Evolutionary conservation across 192 early-diverging fungal species (phyloP), one percentile per base, ranked within the genome.

Genomic region (Backusella australiensis): DNA sequence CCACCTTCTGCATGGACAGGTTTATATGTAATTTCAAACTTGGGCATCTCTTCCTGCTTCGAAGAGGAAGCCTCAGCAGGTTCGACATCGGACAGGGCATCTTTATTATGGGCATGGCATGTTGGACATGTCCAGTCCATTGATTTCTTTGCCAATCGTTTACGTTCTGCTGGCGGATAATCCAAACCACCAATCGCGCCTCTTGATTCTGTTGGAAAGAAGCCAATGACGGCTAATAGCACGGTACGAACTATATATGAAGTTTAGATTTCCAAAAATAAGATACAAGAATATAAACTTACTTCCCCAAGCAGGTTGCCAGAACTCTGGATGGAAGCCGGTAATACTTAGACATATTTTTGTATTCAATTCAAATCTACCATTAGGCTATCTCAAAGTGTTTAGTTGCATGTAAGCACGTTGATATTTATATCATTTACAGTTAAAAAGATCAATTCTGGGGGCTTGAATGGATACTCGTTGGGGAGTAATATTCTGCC

Each of bases 301-400:
- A 89, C 88, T 94, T 14, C 96, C 97, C 97, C 97, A 99, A 12
- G 96, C 95, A 6, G 98, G 98, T 75, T 96, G 90, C 97, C 98
- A 98, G 71, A 88, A 92, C 80, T 99, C 95, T 21, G 96, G 96
- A 82, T 99, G 97, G 83, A 94, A 94, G 41, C 91, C 94, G 52
- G 95, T 96, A 73, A 97, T 96, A 70, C 92, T 94, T 65, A 98
- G 86, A 73, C 97, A 99, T 3, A 99, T 96, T 77, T 99, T 96
- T 73, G 94, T 97, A 77, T 94, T 90, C 29, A 96, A 80, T 79
- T 97, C 93, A 81, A 99, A 99, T 15, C 97, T 89, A 12, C 96
- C 93, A 73, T 91, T 94, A 0, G 91, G 92, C 84, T 89, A 77
- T 11, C 53, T 32, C 34, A 3, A 56, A 23, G 6, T 8, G 49